These are phyloP conservation scores for Ogataea zsoltii DNA, from an alignment of 805 yeast genomes.

Conservation along the genomic window DNA sequence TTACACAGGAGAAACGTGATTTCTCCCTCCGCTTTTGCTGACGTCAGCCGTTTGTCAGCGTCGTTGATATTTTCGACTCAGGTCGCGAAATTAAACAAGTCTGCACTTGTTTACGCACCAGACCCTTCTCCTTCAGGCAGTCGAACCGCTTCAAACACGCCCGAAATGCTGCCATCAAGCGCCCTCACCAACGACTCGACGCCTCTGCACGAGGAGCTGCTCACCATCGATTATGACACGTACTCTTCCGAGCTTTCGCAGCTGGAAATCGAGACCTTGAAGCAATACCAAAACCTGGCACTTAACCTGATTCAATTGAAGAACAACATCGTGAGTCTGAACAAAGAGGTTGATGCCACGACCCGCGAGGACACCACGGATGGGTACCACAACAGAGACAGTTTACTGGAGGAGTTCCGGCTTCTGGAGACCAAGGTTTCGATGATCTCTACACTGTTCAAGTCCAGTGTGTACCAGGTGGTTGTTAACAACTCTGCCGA, in stretches of 20 bases:
- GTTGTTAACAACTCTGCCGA: conserved; percentile 20
- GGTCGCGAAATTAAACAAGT: background rate
- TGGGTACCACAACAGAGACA: conserved; percentile 20
- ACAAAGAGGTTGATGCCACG: conserved; percentile 27
- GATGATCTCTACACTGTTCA: conserved; percentile 34
- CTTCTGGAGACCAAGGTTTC: conserved; percentile 27
- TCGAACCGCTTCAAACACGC: too few species aligned
- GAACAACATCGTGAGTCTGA: conserved; percentile 24
- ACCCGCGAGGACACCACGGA: conserved; percentile 20
- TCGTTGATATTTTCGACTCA: background rate
- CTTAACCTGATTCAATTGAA: conserved; percentile 30
- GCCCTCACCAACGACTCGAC: background rate
- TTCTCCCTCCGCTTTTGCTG: too few species aligned
- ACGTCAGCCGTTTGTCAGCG: too few species aligned
- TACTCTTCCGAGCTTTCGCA: conserved; percentile 32
- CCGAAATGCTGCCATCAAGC: conserved; percentile 3
- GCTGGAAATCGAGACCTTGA: conserved; percentile 38
- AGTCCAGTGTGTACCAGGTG: conserved; percentile 32
- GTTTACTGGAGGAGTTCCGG: conserved; percentile 23
- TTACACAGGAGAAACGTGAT: background rate
- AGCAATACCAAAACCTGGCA: conserved; percentile 41
- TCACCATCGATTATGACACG: conserved; percentile 27
- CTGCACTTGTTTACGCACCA: background rate
- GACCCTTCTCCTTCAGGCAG: background rate
- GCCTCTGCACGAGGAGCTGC: conserved; percentile 16